phyloP scores from a whole-genome alignment of 78 protist species.

The Anaeramoeba flamelloides region DNA sequence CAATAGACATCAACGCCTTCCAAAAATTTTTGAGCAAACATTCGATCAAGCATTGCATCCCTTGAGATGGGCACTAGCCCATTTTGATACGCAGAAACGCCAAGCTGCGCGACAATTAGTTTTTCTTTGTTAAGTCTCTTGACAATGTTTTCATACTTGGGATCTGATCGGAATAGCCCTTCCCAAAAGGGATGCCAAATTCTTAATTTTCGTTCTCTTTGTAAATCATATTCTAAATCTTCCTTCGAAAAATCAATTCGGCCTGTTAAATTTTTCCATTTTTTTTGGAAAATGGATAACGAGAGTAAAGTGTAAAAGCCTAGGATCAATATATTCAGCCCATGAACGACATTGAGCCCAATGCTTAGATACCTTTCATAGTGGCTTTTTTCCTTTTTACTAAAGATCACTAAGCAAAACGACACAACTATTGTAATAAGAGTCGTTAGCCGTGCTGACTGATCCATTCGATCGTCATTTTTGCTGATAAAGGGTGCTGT shows the following conservation, averaged over 20 bases:
- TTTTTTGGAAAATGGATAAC: not conserved
- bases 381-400: not conserved
- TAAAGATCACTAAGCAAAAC: not conserved
- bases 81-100: not conserved
- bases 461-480: not conserved
- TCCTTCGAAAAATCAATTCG: not conserved
- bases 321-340: not conserved
- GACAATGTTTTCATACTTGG: not conserved
- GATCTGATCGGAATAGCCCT: not conserved
- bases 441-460: not conserved
- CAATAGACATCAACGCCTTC: not conserved
- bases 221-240: not conserved
- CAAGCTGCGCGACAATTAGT: not conserved
- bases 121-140: not conserved
- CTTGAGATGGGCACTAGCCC: not conserved
- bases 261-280: not conserved
- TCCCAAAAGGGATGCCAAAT: conserved; percentile 1
- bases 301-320: not conserved
- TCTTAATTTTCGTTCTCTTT: not conserved
- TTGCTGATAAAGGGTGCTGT: not conserved
- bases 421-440: not conserved
- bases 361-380: not conserved
- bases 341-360: not conserved
- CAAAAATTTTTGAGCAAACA: not conserved
- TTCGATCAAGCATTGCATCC: not conserved